phyloP scores from a whole-genome alignment of 805 yeast genomes.

The Kregervanrija pseudodelftensis region DNA sequence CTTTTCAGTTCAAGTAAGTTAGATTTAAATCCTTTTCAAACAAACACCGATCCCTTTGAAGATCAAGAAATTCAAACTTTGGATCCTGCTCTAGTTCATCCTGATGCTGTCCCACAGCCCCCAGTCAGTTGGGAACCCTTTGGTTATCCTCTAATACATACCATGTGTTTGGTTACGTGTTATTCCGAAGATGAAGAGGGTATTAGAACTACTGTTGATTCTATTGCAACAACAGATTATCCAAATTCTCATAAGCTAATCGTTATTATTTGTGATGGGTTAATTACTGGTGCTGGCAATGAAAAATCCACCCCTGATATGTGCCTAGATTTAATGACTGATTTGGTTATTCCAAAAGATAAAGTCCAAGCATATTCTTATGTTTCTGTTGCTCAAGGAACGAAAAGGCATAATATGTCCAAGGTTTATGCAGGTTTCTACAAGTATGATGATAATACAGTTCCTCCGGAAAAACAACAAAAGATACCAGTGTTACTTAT shows the following conservation, averaged over 20 bases:
- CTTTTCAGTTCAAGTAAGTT: slow-evolving; percentile 8
- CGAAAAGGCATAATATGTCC: slow-evolving; percentile 96
- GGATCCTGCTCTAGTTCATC: slow-evolving; percentile 55
- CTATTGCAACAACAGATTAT: slow-evolving; percentile 89
- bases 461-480: slow-evolving; percentile 77
- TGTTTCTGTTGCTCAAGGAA: slow-evolving; percentile 92
- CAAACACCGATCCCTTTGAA: slow-evolving; percentile 17
- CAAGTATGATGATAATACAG: slow-evolving; percentile 68
- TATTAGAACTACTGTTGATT: slow-evolving; percentile 81
- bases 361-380: slow-evolving; percentile 79
- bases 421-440: slow-evolving; percentile 93
- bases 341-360: slow-evolving; percentile 61
- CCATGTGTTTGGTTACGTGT: slow-evolving; percentile 78
- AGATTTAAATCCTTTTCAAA: slow-evolving; percentile 5
- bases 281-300: slow-evolving; percentile 92
- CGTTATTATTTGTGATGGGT: slow-evolving; percentile 84
- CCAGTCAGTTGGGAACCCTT: slow-evolving; percentile 84
- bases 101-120: slow-evolving; percentile 85
- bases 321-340: slow-evolving; percentile 79
- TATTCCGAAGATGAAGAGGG: slow-evolving; percentile 91
- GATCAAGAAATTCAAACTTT: slow-evolving; percentile 38
- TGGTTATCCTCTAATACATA: slow-evolving; percentile 70
- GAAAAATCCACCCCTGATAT: slow-evolving; percentile 84
- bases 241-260: slow-evolving; percentile 92
- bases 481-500: slow-evolving; percentile 72